Evolutionary conservation across 1,284 basidiomycete genomes (phyloP), one percentile per base, ranked within the genome.

Genomic region (Chalciporus piperatoides): DNA sequence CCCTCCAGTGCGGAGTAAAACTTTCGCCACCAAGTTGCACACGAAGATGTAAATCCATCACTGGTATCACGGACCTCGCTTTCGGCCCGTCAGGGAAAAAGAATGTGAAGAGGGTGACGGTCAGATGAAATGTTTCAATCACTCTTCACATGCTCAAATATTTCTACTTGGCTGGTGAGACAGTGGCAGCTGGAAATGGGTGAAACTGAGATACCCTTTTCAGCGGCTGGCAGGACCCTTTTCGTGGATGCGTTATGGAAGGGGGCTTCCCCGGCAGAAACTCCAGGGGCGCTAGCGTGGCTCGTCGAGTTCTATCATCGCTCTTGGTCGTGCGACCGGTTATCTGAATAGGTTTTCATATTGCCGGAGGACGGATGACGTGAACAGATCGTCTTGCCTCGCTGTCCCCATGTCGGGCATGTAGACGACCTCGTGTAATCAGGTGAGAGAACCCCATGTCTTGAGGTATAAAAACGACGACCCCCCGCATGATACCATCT

Each of bases 221-320:
- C 64, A 69, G 64, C 33, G n/a, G n/a, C n/a, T 41, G 30, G 48
- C 41, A 39, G 25, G 52, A 46, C 53, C 56, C 59, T 53, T 64
- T 52, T 54, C 51, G 64, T 63, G 64, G 63, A 63, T 65, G 61
- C 59, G 37, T 60, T 52, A 54, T 48, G 53, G 61, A 67, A 67
- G 61, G 45, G 46, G 41, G 44, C 49, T 62, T 63, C 65, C 59
- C 60, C 49, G 56, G 60, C 28, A 52, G 55, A 56, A 61, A 46
- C 38, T 48, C 38, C 52, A 45, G 48, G 46, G 48, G 25, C 38
- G 46, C 36, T 41, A 44, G 19, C 46, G 33, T 21, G 52, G 47
- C 14, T 32, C 30, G 37, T 24, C 33, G 37, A 49, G 30, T 46
- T 41, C 48, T 41, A 45, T 61, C 56, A 51, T 30, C 46, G 40